Percentiles rank a stretch among this genome's conserved stretches.
Evolutionary conservation across 2,329 filamentous ascomycete species (phyloP).

Genomic region (Fusarium drepaniforme): DNA sequence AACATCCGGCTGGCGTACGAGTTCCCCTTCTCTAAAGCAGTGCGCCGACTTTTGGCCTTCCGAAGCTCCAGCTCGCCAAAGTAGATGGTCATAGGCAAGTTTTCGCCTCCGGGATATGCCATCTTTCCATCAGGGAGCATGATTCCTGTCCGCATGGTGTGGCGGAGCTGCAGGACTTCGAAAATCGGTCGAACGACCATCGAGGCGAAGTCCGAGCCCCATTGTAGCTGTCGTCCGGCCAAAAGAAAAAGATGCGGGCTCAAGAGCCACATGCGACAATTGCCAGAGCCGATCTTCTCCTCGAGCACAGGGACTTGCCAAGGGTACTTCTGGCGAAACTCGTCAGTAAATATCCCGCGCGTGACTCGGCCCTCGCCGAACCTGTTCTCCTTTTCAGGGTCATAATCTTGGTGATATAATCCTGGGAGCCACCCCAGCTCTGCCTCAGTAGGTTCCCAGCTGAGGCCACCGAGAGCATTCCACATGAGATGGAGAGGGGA

Average conservation of each 20-base stretch:
- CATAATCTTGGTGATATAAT: background rate
- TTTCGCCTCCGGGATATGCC: background rate
- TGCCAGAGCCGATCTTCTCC: too few species aligned
- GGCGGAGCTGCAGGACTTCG: background rate
- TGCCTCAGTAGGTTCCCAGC: background rate
- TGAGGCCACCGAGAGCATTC: background rate
- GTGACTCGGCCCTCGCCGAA: background rate
- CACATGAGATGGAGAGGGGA: constrained; percentile 2
- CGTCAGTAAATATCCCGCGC: background rate
- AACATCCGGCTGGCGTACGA: background rate
- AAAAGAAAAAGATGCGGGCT: background rate
- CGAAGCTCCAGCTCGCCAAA: background rate
- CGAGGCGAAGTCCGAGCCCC: background rate
- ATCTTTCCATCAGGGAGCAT: background rate
- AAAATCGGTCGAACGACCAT: background rate
- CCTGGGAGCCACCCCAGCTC: background rate
- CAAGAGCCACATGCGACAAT: background rate
- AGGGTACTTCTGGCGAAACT: background rate
- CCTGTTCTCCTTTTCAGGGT: background rate
- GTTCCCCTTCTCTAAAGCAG: background rate
- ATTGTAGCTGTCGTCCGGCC: background rate
- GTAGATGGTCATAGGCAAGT: background rate
- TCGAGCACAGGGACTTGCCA: background rate
- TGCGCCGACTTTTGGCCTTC: background rate
- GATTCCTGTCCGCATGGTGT: background rate